Conservation (phyloP, 352 stramenopile species). For the Nothophytophthora sp. region DNA sequence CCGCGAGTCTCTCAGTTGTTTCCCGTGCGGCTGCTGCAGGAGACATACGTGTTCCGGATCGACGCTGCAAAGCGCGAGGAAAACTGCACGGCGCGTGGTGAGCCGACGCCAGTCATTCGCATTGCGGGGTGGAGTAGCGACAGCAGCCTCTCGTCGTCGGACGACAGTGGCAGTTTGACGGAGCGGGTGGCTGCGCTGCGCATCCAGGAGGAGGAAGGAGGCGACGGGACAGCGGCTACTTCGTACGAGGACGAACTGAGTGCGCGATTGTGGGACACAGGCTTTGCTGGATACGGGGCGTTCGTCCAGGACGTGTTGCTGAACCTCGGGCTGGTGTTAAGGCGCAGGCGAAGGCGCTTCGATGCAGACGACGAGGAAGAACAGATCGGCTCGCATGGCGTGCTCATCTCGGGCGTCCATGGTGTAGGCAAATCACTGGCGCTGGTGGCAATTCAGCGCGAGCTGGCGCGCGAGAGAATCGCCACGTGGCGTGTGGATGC, state of each 20-base stretch:
- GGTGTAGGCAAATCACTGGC: constrained; percentile 71
- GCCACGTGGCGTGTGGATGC: constrained; percentile 24
- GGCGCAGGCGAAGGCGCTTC: constrained; percentile 9
- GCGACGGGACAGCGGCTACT: not conserved
- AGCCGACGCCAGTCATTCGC: constrained; percentile 4
- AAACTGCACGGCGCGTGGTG: not conserved
- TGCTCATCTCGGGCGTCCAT: constrained; percentile 48
- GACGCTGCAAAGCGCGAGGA: constrained; percentile 7
- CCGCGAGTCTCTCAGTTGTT: constrained; percentile 29
- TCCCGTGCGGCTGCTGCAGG: constrained; percentile 45
- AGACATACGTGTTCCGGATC: constrained; percentile 55
- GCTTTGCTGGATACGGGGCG: constrained; percentile 54
- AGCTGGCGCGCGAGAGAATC: constrained; percentile 25
- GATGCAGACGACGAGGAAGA: constrained; percentile 44
- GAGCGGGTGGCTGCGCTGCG: constrained; percentile 16
- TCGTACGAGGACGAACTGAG: constrained; percentile 26
- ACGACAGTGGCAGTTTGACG: too few species aligned
- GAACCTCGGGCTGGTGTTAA: constrained; percentile 51
- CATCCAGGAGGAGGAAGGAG: constrained; percentile 14
- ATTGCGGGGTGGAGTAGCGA: constrained; percentile 24
- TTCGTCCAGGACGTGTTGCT: constrained; percentile 60
- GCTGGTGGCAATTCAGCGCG: constrained; percentile 29
- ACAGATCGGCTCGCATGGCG: constrained; percentile 45
- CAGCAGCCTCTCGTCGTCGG: not conserved
- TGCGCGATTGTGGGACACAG: constrained; percentile 25